Percentiles rank a stretch among this genome's conserved stretches.
These are phyloP conservation scores for Rhodosorus marinus DNA, from an alignment of 23 red algal genomes.

Conservation along the genomic window DNA sequence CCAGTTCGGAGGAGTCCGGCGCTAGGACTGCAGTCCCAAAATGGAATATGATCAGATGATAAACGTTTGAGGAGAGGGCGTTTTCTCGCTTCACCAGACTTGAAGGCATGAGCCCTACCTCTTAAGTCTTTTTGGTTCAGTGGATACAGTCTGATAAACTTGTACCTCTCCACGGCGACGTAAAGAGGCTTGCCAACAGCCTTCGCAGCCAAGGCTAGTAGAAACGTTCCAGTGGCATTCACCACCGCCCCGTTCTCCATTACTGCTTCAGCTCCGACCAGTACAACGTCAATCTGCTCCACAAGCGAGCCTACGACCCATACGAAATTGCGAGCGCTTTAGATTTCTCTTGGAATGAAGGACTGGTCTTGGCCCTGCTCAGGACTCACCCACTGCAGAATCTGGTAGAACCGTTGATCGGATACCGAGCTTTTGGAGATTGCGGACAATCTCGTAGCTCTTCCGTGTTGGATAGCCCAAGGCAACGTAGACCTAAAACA, in stretches of 20 bases:
- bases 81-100: too few relatives aligned
- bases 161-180: constrained; percentile 20
- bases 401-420: constrained; percentile 4
- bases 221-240: constrained; percentile 13
- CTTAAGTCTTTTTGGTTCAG: constrained; percentile 12
- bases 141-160: constrained; percentile 20
- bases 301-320: constrained; percentile 6
- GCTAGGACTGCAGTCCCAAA: too few relatives aligned
- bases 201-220: constrained; percentile 17
- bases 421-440: constrained; percentile 9
- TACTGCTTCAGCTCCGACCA: constrained; percentile 21
- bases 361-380: constrained; percentile 9
- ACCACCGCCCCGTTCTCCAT: constrained; percentile 14
- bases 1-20: too few relatives aligned
- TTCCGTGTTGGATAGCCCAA: constrained; percentile 3
- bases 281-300: constrained; percentile 9
- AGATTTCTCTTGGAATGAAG: constrained; percentile 11
- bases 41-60: too few relatives aligned
- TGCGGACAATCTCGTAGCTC: constrained; percentile 1
- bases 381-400: background rate
- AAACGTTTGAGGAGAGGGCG: too few relatives aligned
- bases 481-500: background rate
- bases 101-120: too few relatives aligned
- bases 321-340: background rate
- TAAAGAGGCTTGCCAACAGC: constrained; percentile 6